Evolutionary conservation across 2,329 filamentous ascomycete species (phyloP), one percentile per base, ranked within the genome.

Genomic region (Epichloe uncinata): DNA sequence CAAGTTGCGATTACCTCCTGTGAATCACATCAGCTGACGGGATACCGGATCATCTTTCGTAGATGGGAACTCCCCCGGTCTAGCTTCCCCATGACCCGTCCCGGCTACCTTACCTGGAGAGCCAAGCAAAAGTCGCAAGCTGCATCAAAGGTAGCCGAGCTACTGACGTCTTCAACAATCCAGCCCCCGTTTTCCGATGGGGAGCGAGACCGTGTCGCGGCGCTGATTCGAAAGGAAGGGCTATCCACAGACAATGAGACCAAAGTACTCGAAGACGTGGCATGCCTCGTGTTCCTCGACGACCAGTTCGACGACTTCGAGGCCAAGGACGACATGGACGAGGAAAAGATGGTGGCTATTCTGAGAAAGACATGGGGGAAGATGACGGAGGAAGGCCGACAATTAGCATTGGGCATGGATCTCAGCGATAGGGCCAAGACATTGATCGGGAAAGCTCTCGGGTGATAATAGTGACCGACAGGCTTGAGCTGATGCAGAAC

Each of bases 291-390:
- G 30, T 95, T 95, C 63, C 68, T 95, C 56, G 87, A 93, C 62
- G 87, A 91, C 62, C 85, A 93, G 62, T 85, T 94, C 55, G 87
- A 90, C 59, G 78, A 77, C 47, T 95, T 93, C 66, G 84, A 87
- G 71, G 73, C 65, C 56, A 73, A 75, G 61, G 74, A 78, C 30
- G 75, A 82, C 49, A 63, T 74, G 15, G 84, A 88, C 60, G 85
- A 91, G 67, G 82, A 81, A 47, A 94, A 93, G 73, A 80, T 88
- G 52, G 63, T 91, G 18, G 69, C 68, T 16, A 87, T 88, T 55
- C 62, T 88, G 63, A 70, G 70, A 57, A 87, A 87, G 75, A 87
- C 84, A 13, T 87, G 84, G 84, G 60, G 60, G 45, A 88, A 88
- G 72, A 88, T 87, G 84, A 79, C 77, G 45, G 72, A 75, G 36